Evolutionary conservation across 192 early-diverging fungal species (phyloP).

Genomic region (Paraglomus brasilianum): DNA sequence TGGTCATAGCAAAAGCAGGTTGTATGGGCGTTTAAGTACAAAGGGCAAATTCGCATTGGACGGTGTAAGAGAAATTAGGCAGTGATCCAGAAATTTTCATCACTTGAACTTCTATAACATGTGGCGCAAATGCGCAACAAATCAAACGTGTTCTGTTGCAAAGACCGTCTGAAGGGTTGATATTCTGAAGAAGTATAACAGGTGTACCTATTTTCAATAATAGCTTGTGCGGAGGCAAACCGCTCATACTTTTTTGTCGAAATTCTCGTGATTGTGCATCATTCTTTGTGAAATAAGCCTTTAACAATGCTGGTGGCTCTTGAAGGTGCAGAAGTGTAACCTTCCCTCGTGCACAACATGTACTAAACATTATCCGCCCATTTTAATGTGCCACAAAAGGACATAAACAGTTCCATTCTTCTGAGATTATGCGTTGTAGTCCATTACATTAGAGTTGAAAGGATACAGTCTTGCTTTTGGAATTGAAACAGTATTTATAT

Average conservation of each 20-base stretch:
- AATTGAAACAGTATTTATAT: no score
- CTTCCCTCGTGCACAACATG: background rate
- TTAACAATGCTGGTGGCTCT: conserved; percentile 1
- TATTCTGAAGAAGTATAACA: conserved; percentile 18
- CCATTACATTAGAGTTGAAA: no score
- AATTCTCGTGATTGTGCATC: background rate
- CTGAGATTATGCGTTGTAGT: no score
- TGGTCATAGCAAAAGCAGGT: conserved; percentile 32
- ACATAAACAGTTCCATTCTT: no score
- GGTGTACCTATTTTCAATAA: conserved; percentile 16
- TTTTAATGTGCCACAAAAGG: no score
- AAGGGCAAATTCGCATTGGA: background rate
- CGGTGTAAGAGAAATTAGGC: background rate
- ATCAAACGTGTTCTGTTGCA: conserved; percentile 29
- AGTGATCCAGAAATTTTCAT: background rate
- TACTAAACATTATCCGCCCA: no score
- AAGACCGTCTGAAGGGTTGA: conserved; percentile 3
- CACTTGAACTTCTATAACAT: conserved; percentile 10
- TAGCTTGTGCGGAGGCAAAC: conserved; percentile 1
- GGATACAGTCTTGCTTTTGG: no score
- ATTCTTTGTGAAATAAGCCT: background rate
- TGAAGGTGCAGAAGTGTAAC: background rate
- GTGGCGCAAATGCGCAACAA: background rate
- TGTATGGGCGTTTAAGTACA: conserved; percentile 21
- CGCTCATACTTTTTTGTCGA: conserved; percentile 4